Percentiles rank a stretch among this genome's conserved stretches.
Conservation (phyloP, 371 early-diverging fungal species). For the Mucor saturninus region DNA sequence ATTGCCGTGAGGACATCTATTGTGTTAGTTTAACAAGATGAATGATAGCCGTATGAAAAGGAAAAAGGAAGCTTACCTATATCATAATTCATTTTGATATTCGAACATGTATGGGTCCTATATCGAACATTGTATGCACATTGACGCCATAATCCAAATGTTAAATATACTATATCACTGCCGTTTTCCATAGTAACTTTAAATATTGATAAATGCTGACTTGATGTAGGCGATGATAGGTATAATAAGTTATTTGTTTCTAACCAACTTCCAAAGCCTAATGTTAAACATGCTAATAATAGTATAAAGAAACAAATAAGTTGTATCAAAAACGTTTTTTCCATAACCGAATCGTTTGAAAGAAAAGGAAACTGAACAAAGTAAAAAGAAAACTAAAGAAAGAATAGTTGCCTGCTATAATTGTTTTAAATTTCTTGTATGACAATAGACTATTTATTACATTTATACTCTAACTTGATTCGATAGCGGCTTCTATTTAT, state of each 20-base stretch:
- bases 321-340: neutral
- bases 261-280: constrained; percentile 19
- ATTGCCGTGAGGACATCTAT: neutral
- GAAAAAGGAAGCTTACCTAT: constrained; percentile 11
- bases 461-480: neutral
- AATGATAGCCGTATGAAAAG: neutral
- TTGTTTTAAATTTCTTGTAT: neutral
- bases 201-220: constrained; percentile 15
- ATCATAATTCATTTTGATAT: constrained; percentile 15
- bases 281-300: constrained; percentile 11
- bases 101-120: constrained; percentile 8
- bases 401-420: neutral
- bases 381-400: neutral
- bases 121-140: constrained; percentile 10
- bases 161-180: constrained; percentile 1
- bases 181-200: constrained; percentile 4
- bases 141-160: constrained; percentile 26
- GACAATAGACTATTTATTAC: neutral
- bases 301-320: constrained; percentile 4
- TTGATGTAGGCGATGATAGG: constrained; percentile 1
- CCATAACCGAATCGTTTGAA: neutral
- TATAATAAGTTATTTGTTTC: constrained; percentile 17
- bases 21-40: too few species aligned
- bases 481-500: constrained; percentile 5
- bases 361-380: neutral